Conservation (phyloP, 1,284 basidiomycete genomes). For the Clitocybe nebularis region DNA sequence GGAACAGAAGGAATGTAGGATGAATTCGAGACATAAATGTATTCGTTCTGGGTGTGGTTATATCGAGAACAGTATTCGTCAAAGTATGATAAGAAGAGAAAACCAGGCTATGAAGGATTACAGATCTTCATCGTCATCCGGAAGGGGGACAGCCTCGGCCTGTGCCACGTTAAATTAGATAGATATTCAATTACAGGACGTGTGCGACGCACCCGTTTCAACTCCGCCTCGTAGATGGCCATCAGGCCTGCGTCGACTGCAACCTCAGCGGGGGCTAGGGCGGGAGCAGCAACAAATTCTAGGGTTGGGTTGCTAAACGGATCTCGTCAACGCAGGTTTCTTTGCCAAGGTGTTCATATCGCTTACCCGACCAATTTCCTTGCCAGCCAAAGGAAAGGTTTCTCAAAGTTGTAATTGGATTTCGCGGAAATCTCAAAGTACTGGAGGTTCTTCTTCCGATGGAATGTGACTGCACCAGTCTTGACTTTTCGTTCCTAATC, state of each 20-base stretch:
- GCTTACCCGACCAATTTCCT: slow-evolving; percentile 95
- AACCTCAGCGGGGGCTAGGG: slow-evolving; percentile 94
- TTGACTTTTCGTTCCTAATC: slow-evolving; percentile 98
- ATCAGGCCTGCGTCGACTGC: slow-evolving; percentile 80
- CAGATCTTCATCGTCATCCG: slow-evolving; percentile 78
- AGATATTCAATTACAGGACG: neutral
- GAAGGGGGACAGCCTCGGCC: slow-evolving; percentile 74
- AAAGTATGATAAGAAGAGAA: slow-evolving; percentile 17
- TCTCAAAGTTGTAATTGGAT: slow-evolving; percentile 99
- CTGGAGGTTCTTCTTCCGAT: slow-evolving; percentile 99
- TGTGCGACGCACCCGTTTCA: slow-evolving; percentile 53
- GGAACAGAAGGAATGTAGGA: slow-evolving; percentile 8
- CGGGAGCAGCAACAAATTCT: slow-evolving; percentile 96
- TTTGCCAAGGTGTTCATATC: too few relatives aligned
- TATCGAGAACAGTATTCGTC: slow-evolving; percentile 24
- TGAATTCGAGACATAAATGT: slow-evolving; percentile 15
- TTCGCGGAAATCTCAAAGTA: slow-evolving; percentile 99
- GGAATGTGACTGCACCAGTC: slow-evolving; percentile 98
- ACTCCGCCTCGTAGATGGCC: slow-evolving; percentile 80
- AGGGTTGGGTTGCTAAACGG: slow-evolving; percentile 74
- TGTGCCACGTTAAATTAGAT: slow-evolving; percentile 22
- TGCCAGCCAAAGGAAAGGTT: slow-evolving; percentile 99
- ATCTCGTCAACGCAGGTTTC: neutral
- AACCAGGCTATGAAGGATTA: slow-evolving; percentile 31
- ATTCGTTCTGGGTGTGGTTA: slow-evolving; percentile 16